Conservation (phyloP, 129 eudicot species). For the Kitagawia praeruptora region DNA sequence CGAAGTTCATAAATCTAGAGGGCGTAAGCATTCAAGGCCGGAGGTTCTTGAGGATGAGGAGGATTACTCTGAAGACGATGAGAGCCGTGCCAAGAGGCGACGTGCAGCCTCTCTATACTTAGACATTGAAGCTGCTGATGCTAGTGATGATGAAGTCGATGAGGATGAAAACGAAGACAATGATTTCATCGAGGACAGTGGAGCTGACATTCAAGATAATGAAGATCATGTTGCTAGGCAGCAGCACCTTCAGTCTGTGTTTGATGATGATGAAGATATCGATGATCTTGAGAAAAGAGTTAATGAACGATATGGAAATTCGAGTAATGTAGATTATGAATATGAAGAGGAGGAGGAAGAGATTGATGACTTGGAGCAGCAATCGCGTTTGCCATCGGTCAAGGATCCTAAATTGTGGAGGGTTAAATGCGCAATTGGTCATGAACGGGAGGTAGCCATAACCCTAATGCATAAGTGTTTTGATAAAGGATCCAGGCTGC, state of each 20-base stretch:
- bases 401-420: slow-evolving; percentile 97
- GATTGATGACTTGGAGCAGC: slow-evolving; percentile 47
- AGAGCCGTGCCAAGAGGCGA: too few species aligned
- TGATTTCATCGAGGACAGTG: slow-evolving; percentile 67
- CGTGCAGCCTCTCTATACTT: too few species aligned
- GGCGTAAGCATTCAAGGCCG: too few species aligned
- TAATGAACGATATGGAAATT: slow-evolving; percentile 57
- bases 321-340: slow-evolving; percentile 38
- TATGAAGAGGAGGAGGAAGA: slow-evolving; percentile 82
- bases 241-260: slow-evolving; percentile 15
- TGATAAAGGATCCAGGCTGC: slow-evolving; percentile 79
- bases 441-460: slow-evolving; percentile 91
- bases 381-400: slow-evolving; percentile 89
- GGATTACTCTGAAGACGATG: too few species aligned
- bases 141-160: too few species aligned
- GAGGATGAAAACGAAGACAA: too few species aligned
- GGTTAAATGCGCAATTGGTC: slow-evolving; percentile 99
- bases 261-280: slow-evolving; percentile 79
- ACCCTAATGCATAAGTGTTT: slow-evolving; percentile 88
- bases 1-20: too few species aligned
- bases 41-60: too few species aligned
- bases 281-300: slow-evolving; percentile 76
- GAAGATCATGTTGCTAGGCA: slow-evolving; percentile 63
- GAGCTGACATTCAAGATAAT: slow-evolving; percentile 39
- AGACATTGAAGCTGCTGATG: too few species aligned